Conservation (phyloP, 805 yeast genomes). For the Yueomyces sp. region DNA sequence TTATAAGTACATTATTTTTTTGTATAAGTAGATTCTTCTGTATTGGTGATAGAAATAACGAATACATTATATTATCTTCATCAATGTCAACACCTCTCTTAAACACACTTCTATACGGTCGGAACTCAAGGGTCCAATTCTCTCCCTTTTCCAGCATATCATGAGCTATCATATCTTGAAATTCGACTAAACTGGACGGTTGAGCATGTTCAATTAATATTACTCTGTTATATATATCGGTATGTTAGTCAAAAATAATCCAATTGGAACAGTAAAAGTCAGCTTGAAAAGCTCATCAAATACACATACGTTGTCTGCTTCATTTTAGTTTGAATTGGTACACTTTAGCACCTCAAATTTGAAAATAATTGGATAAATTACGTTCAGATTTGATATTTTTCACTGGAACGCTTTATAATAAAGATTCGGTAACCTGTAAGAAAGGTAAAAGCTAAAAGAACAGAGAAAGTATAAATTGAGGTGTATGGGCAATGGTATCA, state of each 20-base stretch:
- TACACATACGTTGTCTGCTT: neutral
- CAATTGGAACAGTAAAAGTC: neutral
- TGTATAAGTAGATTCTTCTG: slow-evolving; percentile 15
- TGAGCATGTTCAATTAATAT: slow-evolving; percentile 22
- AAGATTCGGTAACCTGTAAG: too few species aligned
- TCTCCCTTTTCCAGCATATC: slow-evolving; percentile 12
- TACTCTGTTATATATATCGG: slow-evolving; percentile 9
- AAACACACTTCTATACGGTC: slow-evolving; percentile 15
- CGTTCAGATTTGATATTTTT: too few species aligned
- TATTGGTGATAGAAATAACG: slow-evolving; percentile 16
- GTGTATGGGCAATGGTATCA: too few species aligned
- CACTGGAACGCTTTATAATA: too few species aligned
- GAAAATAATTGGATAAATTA: too few species aligned
- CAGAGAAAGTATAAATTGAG: too few species aligned
- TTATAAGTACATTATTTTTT: slow-evolving; percentile 14
- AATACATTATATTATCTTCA: slow-evolving; percentile 15
- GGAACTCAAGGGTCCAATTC: slow-evolving; percentile 21
- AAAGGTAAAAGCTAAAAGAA: too few species aligned
- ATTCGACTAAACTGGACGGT: slow-evolving; percentile 18
- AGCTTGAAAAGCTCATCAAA: neutral
- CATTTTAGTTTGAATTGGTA: neutral
- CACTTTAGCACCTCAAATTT: too few species aligned
- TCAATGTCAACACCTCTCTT: slow-evolving; percentile 8
- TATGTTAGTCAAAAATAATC: neutral
- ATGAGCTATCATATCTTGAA: slow-evolving; percentile 19